Evolutionary conservation across 495 filamentous ascomycete genomes (phyloP), one percentile per base, ranked within the genome.

Genomic region (Penicillium goetzii): DNA sequence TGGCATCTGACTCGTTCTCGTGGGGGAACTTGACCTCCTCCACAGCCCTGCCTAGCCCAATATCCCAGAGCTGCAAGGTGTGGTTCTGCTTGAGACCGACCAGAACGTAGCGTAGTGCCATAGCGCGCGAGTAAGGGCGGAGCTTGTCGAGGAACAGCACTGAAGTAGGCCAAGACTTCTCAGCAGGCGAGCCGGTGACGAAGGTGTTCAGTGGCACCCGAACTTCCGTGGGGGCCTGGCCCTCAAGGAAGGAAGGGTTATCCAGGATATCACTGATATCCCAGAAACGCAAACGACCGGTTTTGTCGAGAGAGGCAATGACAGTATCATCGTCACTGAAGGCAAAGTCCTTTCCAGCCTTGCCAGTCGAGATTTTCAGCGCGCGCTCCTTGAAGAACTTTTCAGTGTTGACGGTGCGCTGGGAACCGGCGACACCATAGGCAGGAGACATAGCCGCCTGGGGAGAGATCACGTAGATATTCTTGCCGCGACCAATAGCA

Each of bases 51-150:
- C 88, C 88, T 6, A 99, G 87, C 59, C 90, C 91, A 75, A 99
- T 90, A 84, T 99, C 96, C 96, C 96, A 99, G 60, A 99, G 85
- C 80, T 99, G 96, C 62, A 99, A 88, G 53, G 93, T 95, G 79
- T 99, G 96, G 75, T 99, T 99, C 75, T 98, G 96, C 80, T 97
- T 98, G 83, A 97, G 90, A 62, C 96, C 96, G 55, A 99, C 93
- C 61, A 99, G 85, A 76, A 98, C 87, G 78, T 98, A 99, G 62
- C 96, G 85, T 61, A 96, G 78, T 19, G 96, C 93, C 71, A 88
- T 88, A 34, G 89, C 89, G 76, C 91, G 95, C 73, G 87, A 84
- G 73, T 93, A 97, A 30, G 95, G 91, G 19, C 92, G 89, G 73
- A 90, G 86, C 81, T 98, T 98, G 76, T 99, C 96, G 65, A 98